These are phyloP conservation scores for Salvia splendens DNA, from an alignment of 257 asterid genomes.

Conservation along the genomic window DNA sequence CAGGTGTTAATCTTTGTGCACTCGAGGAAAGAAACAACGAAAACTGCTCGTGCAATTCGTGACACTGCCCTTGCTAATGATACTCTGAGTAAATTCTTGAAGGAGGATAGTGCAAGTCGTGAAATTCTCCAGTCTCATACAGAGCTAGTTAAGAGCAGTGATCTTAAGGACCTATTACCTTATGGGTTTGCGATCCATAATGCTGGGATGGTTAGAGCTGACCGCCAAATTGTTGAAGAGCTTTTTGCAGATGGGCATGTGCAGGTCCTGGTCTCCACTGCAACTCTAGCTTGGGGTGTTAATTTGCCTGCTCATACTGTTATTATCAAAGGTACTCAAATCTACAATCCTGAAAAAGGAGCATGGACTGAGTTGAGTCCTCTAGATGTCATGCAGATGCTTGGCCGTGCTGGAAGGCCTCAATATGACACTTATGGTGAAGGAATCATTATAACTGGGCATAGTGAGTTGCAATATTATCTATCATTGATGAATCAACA, in stretches of 20 bases:
- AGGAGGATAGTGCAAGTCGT: conserved; percentile 65
- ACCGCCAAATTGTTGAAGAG: conserved; percentile 64
- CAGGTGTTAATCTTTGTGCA: conserved; percentile 66
- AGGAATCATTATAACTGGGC: conserved; percentile 65
- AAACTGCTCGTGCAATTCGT: conserved; percentile 63
- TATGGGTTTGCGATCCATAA: conserved; percentile 68
- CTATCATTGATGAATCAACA: conserved; percentile 66
- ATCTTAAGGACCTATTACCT: conserved; percentile 61
- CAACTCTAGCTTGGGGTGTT: conserved; percentile 71
- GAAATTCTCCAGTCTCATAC: conserved; percentile 61
- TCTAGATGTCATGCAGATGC: conserved; percentile 72
- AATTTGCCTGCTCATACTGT: conserved; percentile 69
- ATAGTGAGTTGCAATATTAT: conserved; percentile 56
- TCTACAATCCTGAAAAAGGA: conserved; percentile 67
- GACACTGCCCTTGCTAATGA: conserved; percentile 61
- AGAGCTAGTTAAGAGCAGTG: conserved; percentile 56
- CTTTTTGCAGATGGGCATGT: conserved; percentile 65
- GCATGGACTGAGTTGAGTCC: conserved; percentile 70
- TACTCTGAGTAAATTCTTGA: conserved; percentile 57
- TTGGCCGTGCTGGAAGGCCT: conserved; percentile 77
- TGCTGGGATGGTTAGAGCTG: conserved; percentile 70
- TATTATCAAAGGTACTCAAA: conserved; percentile 64
- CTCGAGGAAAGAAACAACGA: conserved; percentile 62
- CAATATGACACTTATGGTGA: conserved; percentile 61
- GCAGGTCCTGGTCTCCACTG: conserved; percentile 64